Evolutionary conservation across 805 yeast genomes (phyloP), one percentile per base, ranked within the genome.

Genomic region (Suhomyces pyralidae): DNA sequence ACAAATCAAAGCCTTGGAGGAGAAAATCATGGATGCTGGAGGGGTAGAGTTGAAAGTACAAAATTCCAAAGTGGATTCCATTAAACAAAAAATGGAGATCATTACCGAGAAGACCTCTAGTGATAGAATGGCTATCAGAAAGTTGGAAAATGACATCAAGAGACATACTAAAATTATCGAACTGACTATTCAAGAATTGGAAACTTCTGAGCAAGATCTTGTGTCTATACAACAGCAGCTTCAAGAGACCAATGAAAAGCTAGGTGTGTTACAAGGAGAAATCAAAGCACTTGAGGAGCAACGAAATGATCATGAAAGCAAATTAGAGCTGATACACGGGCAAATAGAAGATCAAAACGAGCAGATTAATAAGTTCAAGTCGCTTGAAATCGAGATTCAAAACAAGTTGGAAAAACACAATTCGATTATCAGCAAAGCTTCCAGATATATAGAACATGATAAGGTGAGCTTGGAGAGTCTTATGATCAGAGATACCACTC

Each of bases 1-100:
- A 6, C 75, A 80, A 52, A 87, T 94, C 40, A 75, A 77, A 10
- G 75, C 60, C 0, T 70, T 92, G 3, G 92, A 90, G 58, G 88
- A 85, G 52, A 80, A 84, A 62, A 90, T 94, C 40, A 83, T 92
- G 88, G 85, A 88, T 48, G 86, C 90, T 50, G 99, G 99, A 50
- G 99, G 99, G 55, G 85, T 88, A 7, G 84, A 84, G 55, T 75
- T 94, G 57, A 83, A 89, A 52, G 67, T 88, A 55, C 97, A 91
- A 61, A 86, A 83, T 55, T 81, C 96, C 1, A 87, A 84, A 62
- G 97, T 94, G 7, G 91, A 84, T 60, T 86, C 96, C 1, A 74
- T 87, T 32, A 74, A 76, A 43, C 88, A 87, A 59, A 81, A 82
- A 61, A 79, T 88, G 26, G 88, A 84, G 50, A 80, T 86, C 17